A percentile compares a stretch with the other conserved stretches of the same genome.
These are phyloP conservation scores for Pyrenophora tritici-repentis DNA, from an alignment of 2,329 filamentous ascomycete genomes.

Conservation along the genomic window DNA sequence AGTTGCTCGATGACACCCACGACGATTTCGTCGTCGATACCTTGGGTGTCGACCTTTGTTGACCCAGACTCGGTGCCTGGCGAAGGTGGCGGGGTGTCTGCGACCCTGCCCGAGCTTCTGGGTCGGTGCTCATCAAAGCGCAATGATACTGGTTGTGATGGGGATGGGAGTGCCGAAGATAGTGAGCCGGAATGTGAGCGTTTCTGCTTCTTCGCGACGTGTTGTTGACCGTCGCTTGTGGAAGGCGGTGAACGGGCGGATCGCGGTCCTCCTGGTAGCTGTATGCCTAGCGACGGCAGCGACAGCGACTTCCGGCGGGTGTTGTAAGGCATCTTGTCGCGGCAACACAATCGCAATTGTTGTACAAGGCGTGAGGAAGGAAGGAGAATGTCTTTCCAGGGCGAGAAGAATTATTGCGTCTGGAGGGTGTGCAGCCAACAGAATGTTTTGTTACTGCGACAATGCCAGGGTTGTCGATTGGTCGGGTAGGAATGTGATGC, in stretches of 20 bases:
- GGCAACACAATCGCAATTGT: slow-evolving; percentile 16
- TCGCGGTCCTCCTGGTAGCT: slow-evolving; percentile 65
- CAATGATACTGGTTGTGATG: slow-evolving; percentile 52
- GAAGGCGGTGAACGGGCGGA: slow-evolving; percentile 60
- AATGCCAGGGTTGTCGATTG: slow-evolving; percentile 42
- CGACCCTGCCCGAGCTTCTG: slow-evolving; percentile 50
- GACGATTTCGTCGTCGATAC: slow-evolving; percentile 94
- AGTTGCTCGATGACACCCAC: slow-evolving; percentile 87
- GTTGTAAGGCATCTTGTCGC: slow-evolving; percentile 81
- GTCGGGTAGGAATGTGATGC: slow-evolving; percentile 42
- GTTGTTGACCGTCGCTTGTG: slow-evolving; percentile 60
- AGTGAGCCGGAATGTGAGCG: slow-evolving; percentile 67
- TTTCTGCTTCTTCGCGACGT: slow-evolving; percentile 68
- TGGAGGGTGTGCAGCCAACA: slow-evolving; percentile 30
- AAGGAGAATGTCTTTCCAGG: slow-evolving; percentile 5
- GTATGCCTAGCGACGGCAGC: slow-evolving; percentile 88
- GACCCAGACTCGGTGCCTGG: slow-evolving; percentile 59
- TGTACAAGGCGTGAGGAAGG: slow-evolving; percentile 8
- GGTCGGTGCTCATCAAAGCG: slow-evolving; percentile 55
- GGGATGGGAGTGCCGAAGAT: slow-evolving; percentile 50
- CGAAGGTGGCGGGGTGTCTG: slow-evolving; percentile 80
- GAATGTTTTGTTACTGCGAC: slow-evolving; percentile 40
- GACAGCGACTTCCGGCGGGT: slow-evolving; percentile 96
- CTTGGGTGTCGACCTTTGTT: slow-evolving; percentile 73
- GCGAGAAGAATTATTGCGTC: slow-evolving; percentile 33